Evolutionary conservation across 2,329 filamentous ascomycete genomes (phyloP), one percentile per base, ranked within the genome.

Genomic region (Fonsecaea multimorphosa): DNA sequence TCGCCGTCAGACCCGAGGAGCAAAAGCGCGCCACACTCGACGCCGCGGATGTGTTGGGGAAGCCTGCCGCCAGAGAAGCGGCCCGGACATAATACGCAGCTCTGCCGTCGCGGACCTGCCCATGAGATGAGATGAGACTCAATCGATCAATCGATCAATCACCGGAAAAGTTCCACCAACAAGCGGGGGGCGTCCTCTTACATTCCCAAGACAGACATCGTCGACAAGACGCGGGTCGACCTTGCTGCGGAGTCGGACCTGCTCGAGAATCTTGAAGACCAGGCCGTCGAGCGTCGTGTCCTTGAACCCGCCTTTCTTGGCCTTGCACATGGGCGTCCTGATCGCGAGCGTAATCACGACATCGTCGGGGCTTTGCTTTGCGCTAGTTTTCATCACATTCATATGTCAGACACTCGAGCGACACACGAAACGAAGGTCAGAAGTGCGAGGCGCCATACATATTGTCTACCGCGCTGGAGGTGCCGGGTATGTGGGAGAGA

Each of bases 1-100:
- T 91, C 63, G 94, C 93, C 81, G 97, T 96, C 71, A 99, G 89
- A 36, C 95, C 95, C 0, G 94, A 97, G 40, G 92, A 96, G 85
- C 95, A 99, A 88, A 98, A 98, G 68, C 95, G 91, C 85, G 97
- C 98, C 65, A 96, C 85, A 46, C 90, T 89, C 51, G 87, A 93
- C 70, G 91, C 92, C 70, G 88, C 86, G 56, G 91, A 86, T 5
- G 94, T 97, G 82, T 95, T 93, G 72, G 95, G 94, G 83, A 95
- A 96, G 72, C 95, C 95, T 64, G 95, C 95, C 53, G 92, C 91
- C 68, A 98, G 90, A 68, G 91, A 85, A 51, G 95, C 92, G 59
- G 93, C 92, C 73, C 95, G 93, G 74, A 91, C 83, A 78, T 96
- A 94, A 86, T 97, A 97, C 63, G 93, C 88, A 64, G 93, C 91